Percentiles rank a stretch among this genome's conserved stretches.
phyloP scores from a whole-genome alignment of 2,329 filamentous ascomycete species.

The Talaromyces rugulosus region DNA sequence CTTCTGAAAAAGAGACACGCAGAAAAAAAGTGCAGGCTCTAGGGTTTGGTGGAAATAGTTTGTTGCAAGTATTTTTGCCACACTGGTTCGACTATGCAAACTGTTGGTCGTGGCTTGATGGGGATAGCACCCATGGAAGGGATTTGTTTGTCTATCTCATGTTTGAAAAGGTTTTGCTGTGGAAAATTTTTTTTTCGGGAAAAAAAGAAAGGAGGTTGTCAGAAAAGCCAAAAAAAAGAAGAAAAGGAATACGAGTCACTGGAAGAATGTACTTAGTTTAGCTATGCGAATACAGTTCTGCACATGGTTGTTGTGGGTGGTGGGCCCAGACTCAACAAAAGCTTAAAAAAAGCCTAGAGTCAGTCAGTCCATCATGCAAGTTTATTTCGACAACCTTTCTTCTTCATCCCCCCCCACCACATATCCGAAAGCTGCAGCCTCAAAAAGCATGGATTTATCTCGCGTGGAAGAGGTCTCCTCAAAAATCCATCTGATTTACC shows the following conservation, averaged over 20 bases:
- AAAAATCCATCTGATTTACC: conserved; percentile 65
- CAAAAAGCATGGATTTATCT: conserved; percentile 23
- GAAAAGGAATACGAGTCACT: background rate
- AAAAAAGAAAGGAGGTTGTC: background rate
- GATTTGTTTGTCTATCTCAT: background rate
- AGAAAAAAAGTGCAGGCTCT: background rate
- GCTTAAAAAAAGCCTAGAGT: background rate
- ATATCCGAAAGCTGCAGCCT: background rate
- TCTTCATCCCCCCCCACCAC: background rate
- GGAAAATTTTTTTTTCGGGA: background rate
- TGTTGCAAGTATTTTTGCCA: background rate
- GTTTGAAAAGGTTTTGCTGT: background rate
- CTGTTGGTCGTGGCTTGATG: background rate
- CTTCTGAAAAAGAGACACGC: background rate
- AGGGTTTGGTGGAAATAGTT: background rate
- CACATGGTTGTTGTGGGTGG: background rate
- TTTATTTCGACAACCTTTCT: background rate
- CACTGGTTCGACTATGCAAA: background rate
- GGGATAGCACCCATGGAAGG: background rate
- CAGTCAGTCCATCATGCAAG: background rate
- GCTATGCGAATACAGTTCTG: background rate
- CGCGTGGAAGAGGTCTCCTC: conserved; percentile 30
- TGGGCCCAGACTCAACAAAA: background rate
- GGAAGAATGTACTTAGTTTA: background rate
- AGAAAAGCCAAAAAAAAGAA: background rate